Evolutionary conservation across 208 protist species (phyloP).

Genomic region (Acanthamoeba polyphaga): DNA sequence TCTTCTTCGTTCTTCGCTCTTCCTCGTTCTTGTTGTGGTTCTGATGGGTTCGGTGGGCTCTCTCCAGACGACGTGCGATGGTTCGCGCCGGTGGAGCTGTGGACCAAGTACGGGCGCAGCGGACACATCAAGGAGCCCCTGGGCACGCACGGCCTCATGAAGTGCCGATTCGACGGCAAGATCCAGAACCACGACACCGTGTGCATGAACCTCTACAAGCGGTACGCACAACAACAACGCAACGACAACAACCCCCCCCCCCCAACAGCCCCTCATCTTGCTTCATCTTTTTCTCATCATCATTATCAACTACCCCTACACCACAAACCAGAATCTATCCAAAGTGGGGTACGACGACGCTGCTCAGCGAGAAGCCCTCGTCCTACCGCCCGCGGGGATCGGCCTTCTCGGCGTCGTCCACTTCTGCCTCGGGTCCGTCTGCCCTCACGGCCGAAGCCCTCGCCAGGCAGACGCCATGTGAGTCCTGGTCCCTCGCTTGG

Average conservation of each 20-base stretch:
- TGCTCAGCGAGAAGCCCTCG: conserved; percentile 73
- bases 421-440: neutral
- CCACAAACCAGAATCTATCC: conserved; percentile 51
- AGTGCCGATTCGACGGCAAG: conserved; percentile 96
- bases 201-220: conserved; percentile 98
- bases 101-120: conserved; percentile 95
- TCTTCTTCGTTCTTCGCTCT: neutral
- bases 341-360: conserved; percentile 72
- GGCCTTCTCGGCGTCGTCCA: neutral
- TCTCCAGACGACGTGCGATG: conserved; percentile 95
- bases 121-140: conserved; percentile 97
- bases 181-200: conserved; percentile 97
- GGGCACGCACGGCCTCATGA: conserved; percentile 97
- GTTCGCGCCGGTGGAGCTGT: conserved; percentile 98
- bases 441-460: conserved; percentile 49
- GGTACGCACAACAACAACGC: conserved; percentile 80
- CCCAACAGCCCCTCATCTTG: too few species aligned
- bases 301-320: too few species aligned
- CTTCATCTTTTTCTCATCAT: too few species aligned
- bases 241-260: too few species aligned
- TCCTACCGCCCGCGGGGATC: conserved; percentile 20
- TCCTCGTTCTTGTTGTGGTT: conserved; percentile 37
- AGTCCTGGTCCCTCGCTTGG: too few species aligned
- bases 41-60: conserved; percentile 83
- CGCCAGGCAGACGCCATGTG: conserved; percentile 18